These are phyloP conservation scores for Akanthomyces lecanii DNA, from an alignment of 2,329 filamentous ascomycete genomes.

Conservation along the genomic window DNA sequence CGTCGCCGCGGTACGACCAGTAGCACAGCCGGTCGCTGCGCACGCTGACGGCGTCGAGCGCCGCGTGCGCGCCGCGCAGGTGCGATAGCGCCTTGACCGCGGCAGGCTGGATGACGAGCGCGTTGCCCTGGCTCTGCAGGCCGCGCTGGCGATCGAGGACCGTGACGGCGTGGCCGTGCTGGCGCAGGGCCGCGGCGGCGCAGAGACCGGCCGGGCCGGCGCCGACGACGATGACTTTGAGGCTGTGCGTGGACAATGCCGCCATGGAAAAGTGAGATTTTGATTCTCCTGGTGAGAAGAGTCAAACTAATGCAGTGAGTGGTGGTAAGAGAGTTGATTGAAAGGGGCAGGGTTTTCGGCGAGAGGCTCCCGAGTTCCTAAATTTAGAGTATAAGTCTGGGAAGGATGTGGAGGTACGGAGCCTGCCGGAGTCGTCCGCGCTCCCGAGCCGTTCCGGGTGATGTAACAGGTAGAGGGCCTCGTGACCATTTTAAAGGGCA, in stretches of 20 bases:
- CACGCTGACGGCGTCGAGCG: slow-evolving; percentile 5
- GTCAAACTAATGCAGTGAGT: too few species aligned
- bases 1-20: slow-evolving; percentile 13
- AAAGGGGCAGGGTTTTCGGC: background rate
- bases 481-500: background rate
- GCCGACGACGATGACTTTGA: slow-evolving; percentile 12
- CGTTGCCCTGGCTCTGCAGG: slow-evolving; percentile 6
- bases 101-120: slow-evolving; percentile 14
- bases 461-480: background rate
- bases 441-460: background rate
- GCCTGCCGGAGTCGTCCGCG: slow-evolving; percentile 1
- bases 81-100: slow-evolving; percentile 4
- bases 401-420: background rate
- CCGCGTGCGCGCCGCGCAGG: slow-evolving; percentile 9
- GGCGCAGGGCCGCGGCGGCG: slow-evolving; percentile 1
- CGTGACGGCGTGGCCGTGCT: slow-evolving; percentile 14
- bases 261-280: background rate
- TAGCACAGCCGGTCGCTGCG: slow-evolving; percentile 4
- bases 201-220: slow-evolving; percentile 15
- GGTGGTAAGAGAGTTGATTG: too few species aligned
- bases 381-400: background rate
- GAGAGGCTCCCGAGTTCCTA: background rate
- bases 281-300: too few species aligned
- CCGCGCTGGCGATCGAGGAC: slow-evolving; percentile 5
- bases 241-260: background rate